Percentiles rank a stretch among this genome's conserved stretches.
Conservation (phyloP, 2,329 filamentous ascomycete species). For the Fusarium torulosum region DNA sequence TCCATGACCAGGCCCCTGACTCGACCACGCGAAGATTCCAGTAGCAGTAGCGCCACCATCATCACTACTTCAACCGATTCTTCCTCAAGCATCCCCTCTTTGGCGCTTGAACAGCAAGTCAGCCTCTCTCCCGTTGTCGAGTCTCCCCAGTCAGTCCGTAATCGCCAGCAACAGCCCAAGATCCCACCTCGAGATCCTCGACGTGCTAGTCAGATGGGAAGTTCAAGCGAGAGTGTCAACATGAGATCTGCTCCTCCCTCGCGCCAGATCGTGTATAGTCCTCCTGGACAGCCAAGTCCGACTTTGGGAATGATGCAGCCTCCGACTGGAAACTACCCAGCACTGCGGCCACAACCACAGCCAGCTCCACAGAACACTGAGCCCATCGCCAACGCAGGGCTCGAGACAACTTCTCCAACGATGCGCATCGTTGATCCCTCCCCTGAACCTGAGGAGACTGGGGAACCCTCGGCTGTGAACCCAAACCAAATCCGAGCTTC, state of each 20-base stretch:
- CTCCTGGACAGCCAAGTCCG: conserved; percentile 58
- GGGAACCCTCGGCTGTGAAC: conserved; percentile 14
- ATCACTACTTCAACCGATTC: conserved; percentile 51
- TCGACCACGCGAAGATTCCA: conserved; percentile 46
- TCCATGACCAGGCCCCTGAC: conserved; percentile 42
- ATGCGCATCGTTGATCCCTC: conserved; percentile 56
- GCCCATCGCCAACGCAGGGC: conserved; percentile 38
- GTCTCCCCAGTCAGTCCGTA: conserved; percentile 55
- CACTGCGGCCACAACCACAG: conserved; percentile 5
- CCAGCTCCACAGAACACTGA: conserved; percentile 18
- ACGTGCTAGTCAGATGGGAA: conserved; percentile 34
- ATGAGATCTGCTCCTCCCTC: conserved; percentile 50
- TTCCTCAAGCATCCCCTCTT: conserved; percentile 31
- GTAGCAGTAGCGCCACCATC: conserved; percentile 52
- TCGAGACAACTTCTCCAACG: conserved; percentile 51
- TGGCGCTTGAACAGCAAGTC: conserved; percentile 42
- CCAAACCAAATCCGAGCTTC: conserved; percentile 29
- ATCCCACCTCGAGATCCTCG: conserved; percentile 47
- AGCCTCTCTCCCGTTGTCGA: conserved; percentile 64
- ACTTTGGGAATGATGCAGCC: conserved; percentile 55
- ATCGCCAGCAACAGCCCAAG: conserved; percentile 51
- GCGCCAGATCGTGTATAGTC: conserved; percentile 51
- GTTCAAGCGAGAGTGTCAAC: conserved; percentile 5
- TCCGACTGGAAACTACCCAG: conserved; percentile 12
- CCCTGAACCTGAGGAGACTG: conserved; percentile 48